Base-by-base conservation (phyloP, 1,139 yeast species). In the Pichia kudriavzevii region DNA sequence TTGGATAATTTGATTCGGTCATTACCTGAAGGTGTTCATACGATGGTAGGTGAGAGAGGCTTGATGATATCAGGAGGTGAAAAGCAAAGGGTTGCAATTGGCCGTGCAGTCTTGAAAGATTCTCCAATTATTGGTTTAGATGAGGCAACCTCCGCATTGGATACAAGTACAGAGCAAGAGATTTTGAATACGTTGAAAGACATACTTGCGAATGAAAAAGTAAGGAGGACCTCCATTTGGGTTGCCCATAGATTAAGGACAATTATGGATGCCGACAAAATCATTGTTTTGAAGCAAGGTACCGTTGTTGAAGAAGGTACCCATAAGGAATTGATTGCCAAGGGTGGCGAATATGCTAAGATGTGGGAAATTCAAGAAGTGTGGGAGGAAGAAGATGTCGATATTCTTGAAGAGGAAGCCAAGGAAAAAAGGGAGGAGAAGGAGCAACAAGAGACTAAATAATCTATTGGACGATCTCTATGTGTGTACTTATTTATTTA, bases 21-120 rank as follows among this genome's bases (percentile, higher is more conserved):
- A 33, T 63, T 91, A 31, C 97, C 98, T 0, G 82, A 83, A 11
- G 96, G 96, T 1, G 65, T 72, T 29, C 65, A 79, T 24, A 91
- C 98, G 0, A 67, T 83, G 37, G 98, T 91, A n/a, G 99, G 99
- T 33, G 99, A 93, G 59, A 67, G 99, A 48, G 98, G 99, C 16
- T 70, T 91, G 71, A 91, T 91, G 98, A 87, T 91, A 31, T 85
- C 96, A 9, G 98, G 99, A 11, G 99, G 99, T 39, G 98, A 91
- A 58, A 88, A 93, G 56, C 99, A 91, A 59, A 67, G 99, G 44
- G 66, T 91, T 36, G 98, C 98, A 0, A 85, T 91, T 48, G 93
- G 96, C 1, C 67, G 99, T 46, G 74, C 91, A 14, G 60, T 91
- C 31, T 63, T 91, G 48, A 93, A 93, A 59, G 68, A 73, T 43